These are phyloP conservation scores for Kodamaea plutei DNA, from an alignment of 1,139 yeast genomes.

Conservation along the genomic window DNA sequence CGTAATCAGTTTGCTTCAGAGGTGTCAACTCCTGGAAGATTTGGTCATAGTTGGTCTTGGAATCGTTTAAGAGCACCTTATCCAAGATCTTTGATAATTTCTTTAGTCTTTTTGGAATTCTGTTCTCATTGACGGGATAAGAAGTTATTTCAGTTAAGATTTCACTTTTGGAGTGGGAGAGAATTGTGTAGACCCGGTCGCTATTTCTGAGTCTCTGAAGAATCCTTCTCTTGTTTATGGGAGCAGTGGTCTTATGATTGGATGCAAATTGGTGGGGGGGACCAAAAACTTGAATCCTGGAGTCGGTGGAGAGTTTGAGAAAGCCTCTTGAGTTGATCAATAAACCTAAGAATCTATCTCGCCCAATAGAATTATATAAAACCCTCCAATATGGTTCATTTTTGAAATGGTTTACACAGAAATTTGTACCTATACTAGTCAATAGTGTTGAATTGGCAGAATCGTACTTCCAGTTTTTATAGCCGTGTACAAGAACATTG, in stretches of 20 bases:
- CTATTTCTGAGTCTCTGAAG: neutral
- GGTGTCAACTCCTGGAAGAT: conserved; percentile 22
- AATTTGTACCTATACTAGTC: conserved; percentile 19
- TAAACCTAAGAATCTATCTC: conserved; percentile 25
- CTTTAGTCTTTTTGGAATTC: conserved; percentile 22
- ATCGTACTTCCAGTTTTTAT: conserved; percentile 15
- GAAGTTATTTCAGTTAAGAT: neutral
- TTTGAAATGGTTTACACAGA: conserved; percentile 28
- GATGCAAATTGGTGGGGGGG: neutral
- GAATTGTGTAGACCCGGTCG: neutral
- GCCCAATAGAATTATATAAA: conserved; percentile 31
- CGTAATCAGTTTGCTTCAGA: conserved; percentile 2
- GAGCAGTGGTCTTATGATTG: no score
- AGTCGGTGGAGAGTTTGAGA: conserved; percentile 11
- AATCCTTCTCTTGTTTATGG: neutral
- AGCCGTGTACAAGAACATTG: conserved; percentile 26
- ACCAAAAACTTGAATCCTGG: conserved; percentile 5
- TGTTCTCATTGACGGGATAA: conserved; percentile 1
- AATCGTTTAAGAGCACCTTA: conserved; percentile 21
- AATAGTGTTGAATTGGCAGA: conserved; percentile 11
- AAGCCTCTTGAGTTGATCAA: conserved; percentile 28
- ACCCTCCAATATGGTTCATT: conserved; percentile 30
- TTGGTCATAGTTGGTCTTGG: conserved; percentile 21
- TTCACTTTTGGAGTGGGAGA: neutral
- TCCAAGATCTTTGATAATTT: conserved; percentile 15